Conservation (phyloP, 148 eudicot genomes). For the Mesembryanthemum crystallinum region DNA sequence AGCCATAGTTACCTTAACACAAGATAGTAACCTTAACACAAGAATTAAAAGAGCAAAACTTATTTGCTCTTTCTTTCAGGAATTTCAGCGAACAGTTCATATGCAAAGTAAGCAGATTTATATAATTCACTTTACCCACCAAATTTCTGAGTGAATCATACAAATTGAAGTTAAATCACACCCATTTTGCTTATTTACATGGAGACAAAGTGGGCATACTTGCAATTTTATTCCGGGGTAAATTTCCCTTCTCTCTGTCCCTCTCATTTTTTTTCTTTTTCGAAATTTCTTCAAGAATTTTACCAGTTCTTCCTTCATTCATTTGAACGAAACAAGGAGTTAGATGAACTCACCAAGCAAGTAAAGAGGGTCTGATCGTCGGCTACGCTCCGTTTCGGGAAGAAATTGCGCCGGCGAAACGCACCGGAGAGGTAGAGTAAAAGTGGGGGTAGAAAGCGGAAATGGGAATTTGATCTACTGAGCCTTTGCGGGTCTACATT, state of each 20-base stretch:
- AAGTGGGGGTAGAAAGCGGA: not conserved
- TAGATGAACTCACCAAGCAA: not conserved
- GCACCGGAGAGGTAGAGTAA: not conserved
- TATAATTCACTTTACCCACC: not conserved
- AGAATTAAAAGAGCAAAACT: not conserved
- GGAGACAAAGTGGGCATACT: not conserved
- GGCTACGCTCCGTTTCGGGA: not conserved
- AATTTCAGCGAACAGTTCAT: conserved; percentile 18
- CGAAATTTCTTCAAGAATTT: too few species aligned
- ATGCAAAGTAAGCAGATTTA: not conserved
- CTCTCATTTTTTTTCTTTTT: not conserved
- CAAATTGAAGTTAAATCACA: not conserved
- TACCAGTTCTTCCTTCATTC: not conserved
- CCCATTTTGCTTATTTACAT: not conserved
- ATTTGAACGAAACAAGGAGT: not conserved
- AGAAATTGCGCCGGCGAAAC: not conserved
- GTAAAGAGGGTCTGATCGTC: not conserved
- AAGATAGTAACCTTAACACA: too few species aligned
- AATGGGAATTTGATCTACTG: not conserved
- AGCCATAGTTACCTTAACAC: conserved; percentile 5
- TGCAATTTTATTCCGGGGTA: not conserved
- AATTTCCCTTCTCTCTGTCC: not conserved
- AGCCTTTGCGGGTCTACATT: too few species aligned
- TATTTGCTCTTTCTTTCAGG: not conserved
- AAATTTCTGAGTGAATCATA: not conserved